Conservation (phyloP, 176 grass and related monocot species). For the Avena sativa region DNA sequence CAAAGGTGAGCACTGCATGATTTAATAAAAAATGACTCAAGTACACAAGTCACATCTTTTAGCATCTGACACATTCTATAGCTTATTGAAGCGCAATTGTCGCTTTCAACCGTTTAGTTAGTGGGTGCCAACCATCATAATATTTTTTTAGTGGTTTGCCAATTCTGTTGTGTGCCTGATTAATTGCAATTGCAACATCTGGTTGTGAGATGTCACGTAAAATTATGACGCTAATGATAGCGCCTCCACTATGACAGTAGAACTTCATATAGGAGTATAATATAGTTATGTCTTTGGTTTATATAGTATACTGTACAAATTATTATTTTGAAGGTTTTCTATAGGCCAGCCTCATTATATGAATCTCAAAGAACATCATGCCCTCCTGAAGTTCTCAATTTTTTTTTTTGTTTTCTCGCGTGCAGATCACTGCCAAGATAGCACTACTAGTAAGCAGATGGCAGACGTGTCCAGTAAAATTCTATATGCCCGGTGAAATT, state of each 20-base stretch:
- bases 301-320: background rate
- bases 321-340: background rate
- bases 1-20: background rate
- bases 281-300: background rate
- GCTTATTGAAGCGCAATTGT: background rate
- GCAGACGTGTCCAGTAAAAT: background rate
- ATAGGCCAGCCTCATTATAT: background rate
- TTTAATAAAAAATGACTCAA: background rate
- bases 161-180: background rate
- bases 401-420: background rate
- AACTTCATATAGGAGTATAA: background rate
- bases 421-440: background rate
- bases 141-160: background rate
- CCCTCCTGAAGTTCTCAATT: background rate
- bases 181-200: background rate
- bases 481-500: background rate
- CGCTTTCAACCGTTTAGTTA: background rate
- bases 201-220: background rate
- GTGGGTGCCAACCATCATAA: background rate
- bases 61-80: background rate
- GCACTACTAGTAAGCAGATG: background rate
- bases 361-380: background rate
- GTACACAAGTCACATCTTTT: background rate
- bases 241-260: background rate
- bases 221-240: background rate